Evolutionary conservation across 2,329 filamentous ascomycete genomes (phyloP).

Genomic region (Botryotinia convoluta): DNA sequence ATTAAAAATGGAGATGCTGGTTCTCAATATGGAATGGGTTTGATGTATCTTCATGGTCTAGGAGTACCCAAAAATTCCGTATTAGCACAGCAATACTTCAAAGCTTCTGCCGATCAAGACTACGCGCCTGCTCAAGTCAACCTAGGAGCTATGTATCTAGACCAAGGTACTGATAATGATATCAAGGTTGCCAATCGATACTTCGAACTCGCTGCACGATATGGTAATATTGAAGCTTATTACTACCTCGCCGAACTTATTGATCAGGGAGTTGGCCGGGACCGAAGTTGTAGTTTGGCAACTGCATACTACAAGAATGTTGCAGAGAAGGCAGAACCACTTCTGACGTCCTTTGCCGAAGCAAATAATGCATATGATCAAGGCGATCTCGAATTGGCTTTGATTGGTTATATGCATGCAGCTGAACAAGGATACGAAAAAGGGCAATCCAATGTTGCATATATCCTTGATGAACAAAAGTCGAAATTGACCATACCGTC

Average conservation of each 20-base stretch:
- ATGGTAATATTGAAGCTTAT: constrained; percentile 68
- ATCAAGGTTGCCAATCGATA: constrained; percentile 58
- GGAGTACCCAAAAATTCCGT: constrained; percentile 60
- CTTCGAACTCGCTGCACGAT: constrained; percentile 67
- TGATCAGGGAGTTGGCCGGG: constrained; percentile 62
- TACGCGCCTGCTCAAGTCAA: constrained; percentile 64
- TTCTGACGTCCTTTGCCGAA: constrained; percentile 62
- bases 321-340: constrained; percentile 53
- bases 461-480: constrained; percentile 63
- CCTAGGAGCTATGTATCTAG: constrained; percentile 65
- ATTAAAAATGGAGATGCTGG: constrained; percentile 61
- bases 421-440: constrained; percentile 72
- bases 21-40: constrained; percentile 66
- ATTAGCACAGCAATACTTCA: constrained; percentile 63
- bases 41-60: constrained; percentile 68
- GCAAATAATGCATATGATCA: constrained; percentile 64
- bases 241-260: constrained; percentile 72
- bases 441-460: constrained; percentile 70
- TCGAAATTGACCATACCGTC: constrained; percentile 49
- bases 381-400: constrained; percentile 61
- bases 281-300: constrained; percentile 64
- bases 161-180: constrained; percentile 53
- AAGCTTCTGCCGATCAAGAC: constrained; percentile 66
- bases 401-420: constrained; percentile 67
- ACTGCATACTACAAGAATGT: constrained; percentile 66